These are phyloP conservation scores for Tricholoma sp. DNA, from an alignment of 768 basidiomycete genomes.

Conservation along the genomic window DNA sequence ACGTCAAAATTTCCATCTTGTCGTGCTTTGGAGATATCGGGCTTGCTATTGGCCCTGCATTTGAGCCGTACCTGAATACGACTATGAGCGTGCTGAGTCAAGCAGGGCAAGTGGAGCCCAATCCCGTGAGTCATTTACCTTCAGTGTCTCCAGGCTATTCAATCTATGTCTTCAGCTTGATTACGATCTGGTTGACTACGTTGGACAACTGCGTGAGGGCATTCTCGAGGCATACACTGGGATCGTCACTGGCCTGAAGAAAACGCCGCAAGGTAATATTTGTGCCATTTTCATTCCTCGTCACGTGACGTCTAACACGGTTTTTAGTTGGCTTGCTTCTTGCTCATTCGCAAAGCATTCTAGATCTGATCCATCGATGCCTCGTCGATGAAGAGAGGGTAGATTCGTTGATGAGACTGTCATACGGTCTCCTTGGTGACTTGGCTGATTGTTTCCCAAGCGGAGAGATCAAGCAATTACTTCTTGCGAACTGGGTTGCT, in stretches of 20 bases:
- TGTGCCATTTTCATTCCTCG: neutral
- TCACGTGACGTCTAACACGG: slow-evolving; percentile 6
- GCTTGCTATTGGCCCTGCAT: slow-evolving; percentile 79
- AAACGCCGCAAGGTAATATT: slow-evolving; percentile 67
- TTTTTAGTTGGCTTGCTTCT: slow-evolving; percentile 48
- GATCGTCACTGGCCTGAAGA: slow-evolving; percentile 87
- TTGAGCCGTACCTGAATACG: slow-evolving; percentile 85
- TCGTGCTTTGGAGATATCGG: slow-evolving; percentile 97
- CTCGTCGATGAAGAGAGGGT: slow-evolving; percentile 78
- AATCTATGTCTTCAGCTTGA: slow-evolving; percentile 48
- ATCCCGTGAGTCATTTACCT: slow-evolving; percentile 57
- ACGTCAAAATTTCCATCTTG: slow-evolving; percentile 95
- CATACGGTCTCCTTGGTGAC: slow-evolving; percentile 88
- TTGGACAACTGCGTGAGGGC: slow-evolving; percentile 83
- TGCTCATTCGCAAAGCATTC: slow-evolving; percentile 65
- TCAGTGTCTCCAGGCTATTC: neutral
- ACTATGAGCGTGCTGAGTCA: slow-evolving; percentile 90
- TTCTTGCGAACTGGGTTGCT: slow-evolving; percentile 79
- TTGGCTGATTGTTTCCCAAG: slow-evolving; percentile 83
- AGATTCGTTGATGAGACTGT: slow-evolving; percentile 68
- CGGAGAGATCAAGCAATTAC: slow-evolving; percentile 73
- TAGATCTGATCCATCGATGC: slow-evolving; percentile 78
- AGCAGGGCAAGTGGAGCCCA: slow-evolving; percentile 83
- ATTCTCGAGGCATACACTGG: slow-evolving; percentile 97
- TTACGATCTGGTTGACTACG: slow-evolving; percentile 90